Evolutionary conservation across 1,284 basidiomycete genomes (phyloP), one percentile per base, ranked within the genome.

Genomic region (Ceratobasidium sp.): DNA sequence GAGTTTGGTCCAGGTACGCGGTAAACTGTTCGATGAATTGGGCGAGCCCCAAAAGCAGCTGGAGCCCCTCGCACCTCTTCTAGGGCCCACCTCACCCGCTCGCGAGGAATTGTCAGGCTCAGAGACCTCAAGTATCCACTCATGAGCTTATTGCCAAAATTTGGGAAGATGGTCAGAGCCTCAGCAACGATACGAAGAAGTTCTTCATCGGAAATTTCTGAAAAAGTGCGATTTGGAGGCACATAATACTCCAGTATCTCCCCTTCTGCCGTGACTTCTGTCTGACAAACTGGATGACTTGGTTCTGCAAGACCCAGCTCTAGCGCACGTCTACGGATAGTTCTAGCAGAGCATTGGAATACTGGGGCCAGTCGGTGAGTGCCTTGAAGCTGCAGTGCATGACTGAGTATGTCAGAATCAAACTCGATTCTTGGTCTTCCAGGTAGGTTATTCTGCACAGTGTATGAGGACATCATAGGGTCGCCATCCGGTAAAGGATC

Each of bases 1-100:
- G 82, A 79, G 71, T 84, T 84, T 13, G 83, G 82, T 1, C 84
- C 84, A 47, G 83, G 78, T 35, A 86, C 84, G 26, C 68, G 68
- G 65, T 86, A 85, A 6, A 51, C 60, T 10, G 80, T 53, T 1
- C 82, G 78, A 1, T 78, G 75, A 53, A 85, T 81, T n/a, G 53
- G 39, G 54, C 81, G 81, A 1, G 80, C 77, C 37, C 81, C 76
- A 76, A 84, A 20, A 80, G 82, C 42, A 42, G 80, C 47, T 5
- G 66, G 78, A 1, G 82, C 75, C 51, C 51, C 51, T n/a, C 51
- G 11, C 26, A 54, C 51, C 23, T 54, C 51, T n/a, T 54, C 51
- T 28, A 54, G 26, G 23, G 51, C 51, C 51, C n/a, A n/a, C 10
- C 51, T n/a, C 20, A 54, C 26, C 1, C 26, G 20, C 51, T 54